Percentiles rank a stretch among this genome's conserved stretches.
These are phyloP conservation scores for Aspergillus phoenicis DNA, from an alignment of 2,329 filamentous ascomycete genomes.

Conservation along the genomic window DNA sequence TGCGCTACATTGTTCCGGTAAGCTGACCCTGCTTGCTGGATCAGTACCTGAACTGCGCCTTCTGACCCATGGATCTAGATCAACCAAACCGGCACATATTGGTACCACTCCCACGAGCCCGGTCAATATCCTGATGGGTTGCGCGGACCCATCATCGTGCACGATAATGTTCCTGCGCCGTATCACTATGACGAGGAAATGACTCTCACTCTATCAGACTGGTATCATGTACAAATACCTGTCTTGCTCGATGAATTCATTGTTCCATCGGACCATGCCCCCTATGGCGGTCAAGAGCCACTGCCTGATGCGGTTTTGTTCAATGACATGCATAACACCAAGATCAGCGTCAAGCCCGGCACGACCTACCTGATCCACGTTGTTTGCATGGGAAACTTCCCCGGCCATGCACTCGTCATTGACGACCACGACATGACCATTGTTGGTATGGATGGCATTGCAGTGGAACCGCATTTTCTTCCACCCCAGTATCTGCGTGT, in stretches of 20 bases:
- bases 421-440: slow-evolving; percentile 46
- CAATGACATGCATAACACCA: slow-evolving; percentile 68
- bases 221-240: slow-evolving; percentile 67
- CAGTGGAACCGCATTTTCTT: slow-evolving; percentile 36
- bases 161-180: slow-evolving; percentile 61
- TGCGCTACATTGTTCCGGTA: slow-evolving; percentile 68
- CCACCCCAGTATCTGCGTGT: slow-evolving; percentile 67
- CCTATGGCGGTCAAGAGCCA: slow-evolving; percentile 60
- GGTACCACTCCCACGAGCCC: slow-evolving; percentile 73
- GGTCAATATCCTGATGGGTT: slow-evolving; percentile 73
- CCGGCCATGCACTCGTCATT: slow-evolving; percentile 52
- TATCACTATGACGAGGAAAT: slow-evolving; percentile 67
- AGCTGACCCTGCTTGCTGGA: background rate
- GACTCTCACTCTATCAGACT: slow-evolving; percentile 67
- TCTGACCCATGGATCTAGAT: slow-evolving; percentile 39
- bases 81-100: slow-evolving; percentile 72
- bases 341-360: slow-evolving; percentile 62
- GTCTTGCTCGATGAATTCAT: slow-evolving; percentile 42
- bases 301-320: slow-evolving; percentile 69
- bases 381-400: slow-evolving; percentile 73
- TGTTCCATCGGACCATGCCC: slow-evolving; percentile 48
- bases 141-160: slow-evolving; percentile 64
- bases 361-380: slow-evolving; percentile 74
- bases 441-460: slow-evolving; percentile 42
- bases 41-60: background rate